Evolutionary conservation across 192 early-diverging fungal genomes (phyloP), one percentile per base, ranked within the genome.

Genomic region (Backusella circina): DNA sequence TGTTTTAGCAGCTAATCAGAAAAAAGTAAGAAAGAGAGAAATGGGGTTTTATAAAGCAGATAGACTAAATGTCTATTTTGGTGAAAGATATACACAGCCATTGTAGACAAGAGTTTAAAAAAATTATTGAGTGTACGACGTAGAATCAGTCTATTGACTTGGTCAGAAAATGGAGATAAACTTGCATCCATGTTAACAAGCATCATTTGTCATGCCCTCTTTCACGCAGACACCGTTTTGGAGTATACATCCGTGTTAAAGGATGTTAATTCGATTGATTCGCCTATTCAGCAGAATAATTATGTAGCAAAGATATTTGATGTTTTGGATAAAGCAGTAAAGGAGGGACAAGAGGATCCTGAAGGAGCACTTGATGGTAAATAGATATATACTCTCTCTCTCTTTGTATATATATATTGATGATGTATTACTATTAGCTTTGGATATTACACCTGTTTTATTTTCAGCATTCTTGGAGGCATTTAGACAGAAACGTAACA

Each of bases 261-360:
- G n/a, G 72, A 74, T 6, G 28, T 15, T 23, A 33, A 31, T 21
- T 35, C 64, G 1, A 33, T 61, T 21, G 54, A 61, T 15, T 21
- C 23, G 12, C 54, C 54, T 61, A 61, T 61, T 61, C 54, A 61
- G n/a, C 54, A 33, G 26, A 39, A 32, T 51, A 47, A 36, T 30
- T 80, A 77, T 54, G 75, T 77, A 4, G 44, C 36, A 35, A 80
- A 70, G 54, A 35, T 76, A 30, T 80, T 80, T 73, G 74, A 76
- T n/a, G 74, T 73, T 74, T 15, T 68, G 23, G 39, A 64, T 61
- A 61, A 61, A 26, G 2, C 23, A 57, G 54, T 57, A 57, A 37
- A n/a, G 5, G 28, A 66, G 69, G 69, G 44, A 67, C 10, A 73
- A 73, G n/a, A 31, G 2, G 54, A 64, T 41, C 16, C 18, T 21